Percentiles rank a stretch among this genome's conserved stretches.
Conservation (phyloP, 352 stramenopile genomes). For the Pythium vanterpoolii region DNA sequence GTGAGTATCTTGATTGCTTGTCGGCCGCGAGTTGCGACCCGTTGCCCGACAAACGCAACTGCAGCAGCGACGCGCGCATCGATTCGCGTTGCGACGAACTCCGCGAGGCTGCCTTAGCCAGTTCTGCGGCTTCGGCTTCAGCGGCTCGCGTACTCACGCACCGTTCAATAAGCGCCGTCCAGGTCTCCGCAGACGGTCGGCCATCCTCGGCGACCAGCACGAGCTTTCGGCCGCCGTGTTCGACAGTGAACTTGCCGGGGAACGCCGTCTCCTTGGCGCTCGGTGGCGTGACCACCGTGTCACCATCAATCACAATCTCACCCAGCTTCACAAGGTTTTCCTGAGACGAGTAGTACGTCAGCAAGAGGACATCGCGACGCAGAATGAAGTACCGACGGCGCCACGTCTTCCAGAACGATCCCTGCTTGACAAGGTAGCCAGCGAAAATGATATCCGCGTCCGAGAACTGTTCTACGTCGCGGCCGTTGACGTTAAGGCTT, state of each 20-base stretch:
- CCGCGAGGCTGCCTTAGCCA: slow-evolving; percentile 9
- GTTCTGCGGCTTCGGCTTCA: slow-evolving; percentile 15
- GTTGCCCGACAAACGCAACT: slow-evolving; percentile 21
- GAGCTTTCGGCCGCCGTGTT: slow-evolving; percentile 63
- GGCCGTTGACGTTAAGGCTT: slow-evolving; percentile 67
- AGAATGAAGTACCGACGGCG: slow-evolving; percentile 81
- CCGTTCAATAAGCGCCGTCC: slow-evolving; percentile 57
- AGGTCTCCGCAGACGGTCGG: slow-evolving; percentile 45
- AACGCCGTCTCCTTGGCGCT: slow-evolving; percentile 41
- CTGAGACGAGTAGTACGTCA: slow-evolving; percentile 80
- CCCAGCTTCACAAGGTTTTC: slow-evolving; percentile 78
- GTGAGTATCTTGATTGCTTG: background rate
- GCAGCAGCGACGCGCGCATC: slow-evolving; percentile 18
- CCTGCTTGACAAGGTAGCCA: slow-evolving; percentile 81
- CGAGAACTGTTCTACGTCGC: slow-evolving; percentile 84
- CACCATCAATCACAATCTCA: slow-evolving; percentile 70
- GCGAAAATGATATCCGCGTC: slow-evolving; percentile 78
- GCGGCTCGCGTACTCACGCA: slow-evolving; percentile 39
- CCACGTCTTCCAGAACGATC: slow-evolving; percentile 89
- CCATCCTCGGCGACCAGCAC: slow-evolving; percentile 68
- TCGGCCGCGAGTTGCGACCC: slow-evolving; percentile 10
- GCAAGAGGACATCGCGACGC: slow-evolving; percentile 60
- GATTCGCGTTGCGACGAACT: slow-evolving; percentile 14
- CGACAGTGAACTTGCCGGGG: slow-evolving; percentile 63
- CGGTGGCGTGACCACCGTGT: slow-evolving; percentile 47